Evolutionary conservation across 805 yeast genomes (phyloP).

Genomic region (Candida nanaspora): DNA sequence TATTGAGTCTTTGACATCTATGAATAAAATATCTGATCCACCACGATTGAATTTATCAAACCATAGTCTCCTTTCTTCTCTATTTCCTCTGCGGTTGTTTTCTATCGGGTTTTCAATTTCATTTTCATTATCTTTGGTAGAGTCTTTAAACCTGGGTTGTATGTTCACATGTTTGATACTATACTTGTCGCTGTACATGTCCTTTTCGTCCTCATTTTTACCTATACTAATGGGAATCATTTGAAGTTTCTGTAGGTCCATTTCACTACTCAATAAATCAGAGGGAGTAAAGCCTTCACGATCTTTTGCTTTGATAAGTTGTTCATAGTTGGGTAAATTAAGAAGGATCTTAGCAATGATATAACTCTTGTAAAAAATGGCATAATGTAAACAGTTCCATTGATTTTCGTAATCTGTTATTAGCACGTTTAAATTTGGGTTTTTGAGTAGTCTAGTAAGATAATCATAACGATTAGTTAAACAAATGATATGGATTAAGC

Average conservation of each 20-base stretch:
- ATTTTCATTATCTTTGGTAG: neutral
- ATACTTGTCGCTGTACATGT: neutral
- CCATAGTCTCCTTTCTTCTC: constrained; percentile 23
- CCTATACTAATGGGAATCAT: constrained; percentile 22
- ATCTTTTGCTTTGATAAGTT: constrained; percentile 52
- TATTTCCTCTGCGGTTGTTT: neutral
- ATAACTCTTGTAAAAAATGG: constrained; percentile 51
- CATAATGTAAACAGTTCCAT: constrained; percentile 75
- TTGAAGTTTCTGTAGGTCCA: constrained; percentile 34
- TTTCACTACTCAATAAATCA: constrained; percentile 45
- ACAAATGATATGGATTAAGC: constrained; percentile 51
- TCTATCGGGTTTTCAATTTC: neutral
- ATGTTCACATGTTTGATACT: constrained; percentile 12
- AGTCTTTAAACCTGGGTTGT: constrained; percentile 8
- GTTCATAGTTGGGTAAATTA: constrained; percentile 11
- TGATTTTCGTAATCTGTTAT: constrained; percentile 66
- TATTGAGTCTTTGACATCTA: constrained; percentile 40
- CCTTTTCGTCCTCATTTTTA: neutral
- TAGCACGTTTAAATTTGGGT: constrained; percentile 37
- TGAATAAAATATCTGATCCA: constrained; percentile 51
- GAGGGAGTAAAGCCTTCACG: constrained; percentile 66
- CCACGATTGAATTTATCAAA: constrained; percentile 36
- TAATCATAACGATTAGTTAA: constrained; percentile 40
- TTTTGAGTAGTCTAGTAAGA: constrained; percentile 38
- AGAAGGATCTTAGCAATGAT: constrained; percentile 43